Base-by-base conservation (phyloP, 2,329 filamentous ascomycete species). In the Nemania diffusa region DNA sequence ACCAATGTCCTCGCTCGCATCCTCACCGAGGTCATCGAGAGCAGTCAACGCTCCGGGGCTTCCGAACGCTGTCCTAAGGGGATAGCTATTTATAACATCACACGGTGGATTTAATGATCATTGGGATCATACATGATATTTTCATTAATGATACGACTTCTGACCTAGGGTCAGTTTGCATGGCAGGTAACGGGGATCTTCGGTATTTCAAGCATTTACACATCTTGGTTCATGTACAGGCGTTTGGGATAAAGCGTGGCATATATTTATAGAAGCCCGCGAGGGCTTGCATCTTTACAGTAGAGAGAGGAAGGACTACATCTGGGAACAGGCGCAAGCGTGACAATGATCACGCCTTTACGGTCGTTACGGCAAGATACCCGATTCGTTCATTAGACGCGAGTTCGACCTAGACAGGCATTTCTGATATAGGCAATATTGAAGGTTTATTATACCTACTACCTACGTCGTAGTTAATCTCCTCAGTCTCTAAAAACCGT, bases 11-110 rank as follows among this genome's bases (percentile, higher is more conserved):
- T 64, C 68, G 2, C 56, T 48, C 5, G 5, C 46, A 40, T 3
- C 55, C 53, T 68, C 71, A 20, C 55, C 62, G 24, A 62, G 64
- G 50, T 40, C 67, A 26, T 68, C 68, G 11, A 58, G n/a, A 26
- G 57, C 56, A 42, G 8, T 24, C 37, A 55, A 48, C n/a, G 52
- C 32, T 6, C 52, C 51, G 7, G 53, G 48, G 5, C 57, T 67
- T 20, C 68, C 62, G 24, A 70, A 65, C 46, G 68, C 52, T 11
- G 24, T 68, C 32, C 8, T 68, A 20, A 65, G 51, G 26, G 13
- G 37, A 46, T 62, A 57, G 26, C 6, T 50, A 20, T 34, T 15
- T 34, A 32, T 11, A 13, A 15, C 20, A 50, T 22, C 7, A 52
- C 51, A 37, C 22, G 29, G 42, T 57, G 32, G 29, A 42, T 17